These are phyloP conservation scores for Tricholoma saponaceum DNA, from an alignment of 768 basidiomycete genomes.

Conservation along the genomic window DNA sequence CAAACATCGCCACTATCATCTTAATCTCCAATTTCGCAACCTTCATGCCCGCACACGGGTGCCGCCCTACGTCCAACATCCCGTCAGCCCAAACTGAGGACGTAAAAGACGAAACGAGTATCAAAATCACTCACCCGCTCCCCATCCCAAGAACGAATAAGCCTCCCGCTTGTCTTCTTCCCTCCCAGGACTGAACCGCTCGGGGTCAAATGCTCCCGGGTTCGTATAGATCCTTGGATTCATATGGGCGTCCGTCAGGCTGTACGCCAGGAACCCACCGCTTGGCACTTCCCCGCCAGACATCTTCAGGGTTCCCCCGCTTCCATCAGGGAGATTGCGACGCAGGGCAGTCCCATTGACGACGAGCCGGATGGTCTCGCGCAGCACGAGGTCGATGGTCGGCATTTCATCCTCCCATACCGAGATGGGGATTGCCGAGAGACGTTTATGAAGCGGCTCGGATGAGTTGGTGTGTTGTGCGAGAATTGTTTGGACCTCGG, in stretches of 20 bases:
- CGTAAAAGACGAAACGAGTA: background rate
- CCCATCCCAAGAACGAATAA: constrained; percentile 35
- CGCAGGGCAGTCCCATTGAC: constrained; percentile 26
- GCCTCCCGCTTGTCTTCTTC: constrained; percentile 32
- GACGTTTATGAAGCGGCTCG: constrained; percentile 30
- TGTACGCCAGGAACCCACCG: constrained; percentile 33
- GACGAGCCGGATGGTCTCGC: constrained; percentile 35
- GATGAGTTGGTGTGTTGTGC: constrained; percentile 21
- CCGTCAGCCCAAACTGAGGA: background rate
- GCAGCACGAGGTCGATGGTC: constrained; percentile 30
- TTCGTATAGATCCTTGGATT: constrained; percentile 31
- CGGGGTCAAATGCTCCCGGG: constrained; percentile 32
- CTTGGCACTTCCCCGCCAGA: constrained; percentile 18
- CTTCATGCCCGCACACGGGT: constrained; percentile 35
- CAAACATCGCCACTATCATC: too few relatives aligned
- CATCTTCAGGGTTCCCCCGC: background rate
- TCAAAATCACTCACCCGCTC: constrained; percentile 25
- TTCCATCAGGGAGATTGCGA: constrained; percentile 22
- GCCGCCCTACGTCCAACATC: constrained; percentile 24
- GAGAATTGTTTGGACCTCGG: constrained; percentile 28
- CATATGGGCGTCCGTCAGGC: constrained; percentile 28
- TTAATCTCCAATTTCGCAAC: too few relatives aligned
- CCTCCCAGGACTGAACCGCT: constrained; percentile 23
- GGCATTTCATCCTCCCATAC: constrained; percentile 41
- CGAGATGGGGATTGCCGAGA: constrained; percentile 28